Evolutionary conservation across 2,329 filamentous ascomycete genomes (phyloP).

Genomic region (Aphanocladium album): DNA sequence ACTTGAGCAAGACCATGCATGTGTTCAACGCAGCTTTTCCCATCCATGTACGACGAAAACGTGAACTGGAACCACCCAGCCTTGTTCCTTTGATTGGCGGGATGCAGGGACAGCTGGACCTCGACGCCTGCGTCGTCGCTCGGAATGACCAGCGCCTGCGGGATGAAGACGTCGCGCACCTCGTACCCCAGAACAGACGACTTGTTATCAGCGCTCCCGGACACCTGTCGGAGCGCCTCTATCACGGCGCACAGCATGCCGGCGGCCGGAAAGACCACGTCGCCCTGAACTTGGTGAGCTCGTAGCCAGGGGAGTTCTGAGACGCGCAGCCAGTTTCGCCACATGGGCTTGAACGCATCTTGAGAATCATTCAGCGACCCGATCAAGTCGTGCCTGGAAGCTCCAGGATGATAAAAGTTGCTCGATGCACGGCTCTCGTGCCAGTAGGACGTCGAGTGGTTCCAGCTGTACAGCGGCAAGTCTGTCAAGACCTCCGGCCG

Average conservation of each 20-base stretch:
- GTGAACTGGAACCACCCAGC: neutral
- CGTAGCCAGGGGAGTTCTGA: constrained; percentile 47
- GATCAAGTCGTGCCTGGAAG: neutral
- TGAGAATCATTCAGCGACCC: neutral
- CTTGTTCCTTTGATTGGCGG: no score
- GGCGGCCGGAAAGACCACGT: constrained; percentile 45
- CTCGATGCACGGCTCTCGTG: neutral
- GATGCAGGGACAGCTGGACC: no score
- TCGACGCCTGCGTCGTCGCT: neutral
- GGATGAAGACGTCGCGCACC: neutral
- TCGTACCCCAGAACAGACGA: neutral
- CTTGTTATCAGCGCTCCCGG: neutral
- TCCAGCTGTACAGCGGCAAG: neutral
- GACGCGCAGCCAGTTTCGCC: constrained; percentile 20
- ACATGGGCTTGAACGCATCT: neutral
- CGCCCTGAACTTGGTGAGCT: constrained; percentile 47
- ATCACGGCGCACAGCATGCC: constrained; percentile 46
- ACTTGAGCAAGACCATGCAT: neutral
- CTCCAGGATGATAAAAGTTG: neutral
- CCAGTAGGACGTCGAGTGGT: neutral
- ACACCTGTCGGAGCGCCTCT: constrained; percentile 39
- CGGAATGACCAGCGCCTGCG: neutral
- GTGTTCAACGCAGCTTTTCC: neutral
- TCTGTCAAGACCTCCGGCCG: neutral
- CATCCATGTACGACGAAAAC: neutral